Conservation (phyloP, 2,329 filamentous ascomycete genomes). For the Penicillium sp. region DNA sequence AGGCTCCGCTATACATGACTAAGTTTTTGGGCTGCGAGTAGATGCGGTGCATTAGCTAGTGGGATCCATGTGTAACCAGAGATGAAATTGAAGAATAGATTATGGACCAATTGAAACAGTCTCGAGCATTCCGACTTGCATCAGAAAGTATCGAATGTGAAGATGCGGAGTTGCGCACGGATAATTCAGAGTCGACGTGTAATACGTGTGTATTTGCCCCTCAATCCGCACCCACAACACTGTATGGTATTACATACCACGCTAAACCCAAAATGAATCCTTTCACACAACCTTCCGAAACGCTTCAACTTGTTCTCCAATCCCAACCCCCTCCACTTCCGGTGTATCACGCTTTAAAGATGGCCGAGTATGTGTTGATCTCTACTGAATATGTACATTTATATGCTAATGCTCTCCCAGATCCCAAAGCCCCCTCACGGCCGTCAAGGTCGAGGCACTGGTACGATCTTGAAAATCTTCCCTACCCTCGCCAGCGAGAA, state of each 20-base stretch:
- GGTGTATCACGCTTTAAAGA: constrained; percentile 20
- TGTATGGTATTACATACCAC: constrained; percentile 14
- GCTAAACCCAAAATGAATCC: constrained; percentile 21
- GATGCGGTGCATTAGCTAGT: neutral
- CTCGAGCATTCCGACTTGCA: neutral
- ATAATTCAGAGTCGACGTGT: neutral
- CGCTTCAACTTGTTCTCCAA: constrained; percentile 18
- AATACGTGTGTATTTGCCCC: constrained; percentile 19
- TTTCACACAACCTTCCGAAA: constrained; percentile 25
- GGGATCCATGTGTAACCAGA: neutral
- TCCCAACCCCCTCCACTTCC: constrained; percentile 12
- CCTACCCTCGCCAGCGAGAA: constrained; percentile 23
- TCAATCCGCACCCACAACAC: neutral
- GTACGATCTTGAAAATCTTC: constrained; percentile 52
- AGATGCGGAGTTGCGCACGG: neutral
- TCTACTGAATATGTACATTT: neutral
- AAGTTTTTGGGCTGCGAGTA: neutral
- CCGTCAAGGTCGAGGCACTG: constrained; percentile 91
- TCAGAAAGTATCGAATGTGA: neutral
- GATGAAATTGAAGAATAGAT: neutral
- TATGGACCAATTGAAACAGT: neutral
- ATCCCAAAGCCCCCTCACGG: constrained; percentile 69
- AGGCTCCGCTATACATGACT: neutral
- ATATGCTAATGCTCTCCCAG: constrained; percentile 30
- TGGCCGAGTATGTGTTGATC: constrained; percentile 22